Conservation (phyloP, 805 yeast genomes). For the Ogataea haglerorum region DNA sequence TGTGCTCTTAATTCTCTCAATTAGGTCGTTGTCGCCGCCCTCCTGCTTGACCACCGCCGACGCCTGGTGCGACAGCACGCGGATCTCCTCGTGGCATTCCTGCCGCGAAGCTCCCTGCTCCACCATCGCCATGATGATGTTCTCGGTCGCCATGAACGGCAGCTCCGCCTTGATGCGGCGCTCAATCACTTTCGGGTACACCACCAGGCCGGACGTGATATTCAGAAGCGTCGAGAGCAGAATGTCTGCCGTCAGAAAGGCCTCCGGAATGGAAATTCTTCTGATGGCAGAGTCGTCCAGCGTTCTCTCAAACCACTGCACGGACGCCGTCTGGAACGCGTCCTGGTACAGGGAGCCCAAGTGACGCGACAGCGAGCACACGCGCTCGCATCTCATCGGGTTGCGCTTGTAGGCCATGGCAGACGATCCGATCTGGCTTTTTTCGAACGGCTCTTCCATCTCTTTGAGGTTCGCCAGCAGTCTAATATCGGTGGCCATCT, state of each 20-base stretch:
- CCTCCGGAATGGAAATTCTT: constrained; percentile 94
- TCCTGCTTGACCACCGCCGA: constrained; percentile 95
- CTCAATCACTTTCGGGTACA: constrained; percentile 97
- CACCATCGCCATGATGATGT: constrained; percentile 99
- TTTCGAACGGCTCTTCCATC: constrained; percentile 97
- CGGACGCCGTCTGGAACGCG: constrained; percentile 94
- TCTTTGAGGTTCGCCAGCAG: constrained; percentile 95
- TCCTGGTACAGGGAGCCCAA: constrained; percentile 87
- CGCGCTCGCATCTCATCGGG: constrained; percentile 99
- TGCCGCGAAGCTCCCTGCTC: constrained; percentile 97
- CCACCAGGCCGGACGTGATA: constrained; percentile 93
- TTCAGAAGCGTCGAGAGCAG: constrained; percentile 83
- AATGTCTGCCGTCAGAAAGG: constrained; percentile 94
- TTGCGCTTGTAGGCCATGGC: constrained; percentile 99
- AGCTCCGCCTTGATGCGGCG: constrained; percentile 91
- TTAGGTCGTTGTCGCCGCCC: constrained; percentile 97
- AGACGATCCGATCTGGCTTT: constrained; percentile 95
- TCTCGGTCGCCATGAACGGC: constrained; percentile 99
- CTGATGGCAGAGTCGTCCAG: constrained; percentile 97
- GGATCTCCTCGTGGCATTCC: constrained; percentile 95
- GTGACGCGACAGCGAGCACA: constrained; percentile 97
- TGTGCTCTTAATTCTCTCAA: constrained; percentile 76
- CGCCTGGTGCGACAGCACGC: constrained; percentile 96
- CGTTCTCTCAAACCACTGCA: constrained; percentile 99
- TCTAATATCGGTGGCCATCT: constrained; percentile 96